Evolutionary conservation across 1,284 basidiomycete genomes (phyloP).

Genomic region (Trichosporon sp.): DNA sequence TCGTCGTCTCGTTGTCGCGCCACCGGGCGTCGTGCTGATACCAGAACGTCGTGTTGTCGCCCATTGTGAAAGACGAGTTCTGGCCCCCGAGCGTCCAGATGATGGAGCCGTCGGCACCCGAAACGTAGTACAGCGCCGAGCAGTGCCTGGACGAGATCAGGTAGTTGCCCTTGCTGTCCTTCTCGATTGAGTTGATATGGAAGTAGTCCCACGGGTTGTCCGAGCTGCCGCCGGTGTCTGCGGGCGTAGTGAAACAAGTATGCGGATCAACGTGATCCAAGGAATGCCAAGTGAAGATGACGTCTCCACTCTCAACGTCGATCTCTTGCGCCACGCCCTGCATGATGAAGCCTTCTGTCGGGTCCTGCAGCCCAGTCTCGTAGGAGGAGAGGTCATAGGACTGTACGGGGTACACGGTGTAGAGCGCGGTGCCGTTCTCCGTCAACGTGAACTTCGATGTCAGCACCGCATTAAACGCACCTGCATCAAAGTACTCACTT

Average conservation of each 20-base stretch:
- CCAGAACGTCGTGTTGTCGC: constrained; percentile 34
- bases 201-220: constrained; percentile 41
- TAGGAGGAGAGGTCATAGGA: constrained; percentile 35
- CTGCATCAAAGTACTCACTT: constrained; percentile 26
- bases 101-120: constrained; percentile 37
- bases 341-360: constrained; percentile 40
- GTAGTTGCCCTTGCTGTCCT: constrained; percentile 48
- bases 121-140: constrained; percentile 47
- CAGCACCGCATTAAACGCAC: not conserved
- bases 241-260: constrained; percentile 37
- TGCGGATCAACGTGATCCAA: constrained; percentile 42
- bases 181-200: constrained; percentile 51
- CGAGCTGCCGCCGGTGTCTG: constrained; percentile 31
- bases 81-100: constrained; percentile 49
- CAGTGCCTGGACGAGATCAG: constrained; percentile 49
- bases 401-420: constrained; percentile 39
- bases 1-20: constrained; percentile 28
- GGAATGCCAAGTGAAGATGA: constrained; percentile 45
- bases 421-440: constrained; percentile 45
- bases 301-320: constrained; percentile 42
- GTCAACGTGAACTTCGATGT: constrained; percentile 42
- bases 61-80: constrained; percentile 43
- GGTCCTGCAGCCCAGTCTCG: not conserved
- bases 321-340: constrained; percentile 46
- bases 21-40: constrained; percentile 48